Base-by-base conservation (phyloP, 345 rosid genomes). In the Brassica rapa region DNA sequence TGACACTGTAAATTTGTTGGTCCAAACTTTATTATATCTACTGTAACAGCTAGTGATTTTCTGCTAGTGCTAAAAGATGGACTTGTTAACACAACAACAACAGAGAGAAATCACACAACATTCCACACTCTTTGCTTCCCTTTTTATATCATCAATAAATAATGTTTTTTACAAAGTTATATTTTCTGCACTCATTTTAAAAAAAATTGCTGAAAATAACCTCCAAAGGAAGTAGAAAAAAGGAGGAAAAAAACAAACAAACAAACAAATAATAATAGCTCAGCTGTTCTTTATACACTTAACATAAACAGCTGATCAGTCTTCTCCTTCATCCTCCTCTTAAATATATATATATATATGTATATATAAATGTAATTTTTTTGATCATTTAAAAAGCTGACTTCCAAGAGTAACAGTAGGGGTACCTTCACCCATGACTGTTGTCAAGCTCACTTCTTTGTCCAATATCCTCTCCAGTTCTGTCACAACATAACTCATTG, bases 321-420 rank as follows among this genome's bases (percentile, higher is more conserved):
- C 82, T 80, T 74, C 51, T 35, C 68, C 77, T n/a, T 77, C 67
- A 0, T 77, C 74, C 8, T 69, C 76, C 16, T 62, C 30, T 79
- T 84, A 56, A 69, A 37, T 30, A 46, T 43, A 76, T 75, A 16
- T 75, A 16, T 49, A 55, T 53, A 16, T 62, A 16, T 51, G 39
- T 53, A 16, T 62, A 30, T 71, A 71, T 77, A 78, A 71, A 67
- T 81, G 77, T 57, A 75, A 80, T 81, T 75, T 87, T 77, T 82
- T 82, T 55, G 89, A 30, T 35, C 92, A 72, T 83, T 66, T 84
- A 77, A 94, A 94, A 16, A 91, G 86, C 74, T 91, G 97, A 82
- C 98, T 93, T 81, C 98, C 97, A 59, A 88, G 97, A 32, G 86
- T 89, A 80, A 94, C 97, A 3, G 80, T 87, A 8, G 97, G 86